phyloP scores from a whole-genome alignment of 139 green algal genomes.

The Pycnococcus provasolii region DNA sequence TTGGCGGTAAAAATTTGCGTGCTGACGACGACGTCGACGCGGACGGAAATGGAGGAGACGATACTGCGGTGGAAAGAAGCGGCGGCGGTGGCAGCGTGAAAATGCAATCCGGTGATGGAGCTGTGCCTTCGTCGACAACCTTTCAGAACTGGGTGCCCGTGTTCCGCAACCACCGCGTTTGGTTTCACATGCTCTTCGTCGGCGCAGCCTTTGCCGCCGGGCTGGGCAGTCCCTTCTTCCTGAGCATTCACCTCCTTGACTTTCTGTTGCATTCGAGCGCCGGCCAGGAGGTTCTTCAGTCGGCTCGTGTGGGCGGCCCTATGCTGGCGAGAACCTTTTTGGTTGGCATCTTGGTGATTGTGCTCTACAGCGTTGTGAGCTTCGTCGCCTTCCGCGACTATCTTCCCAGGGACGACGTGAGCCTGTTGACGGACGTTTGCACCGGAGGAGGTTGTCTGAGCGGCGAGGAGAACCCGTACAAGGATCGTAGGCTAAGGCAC shows the following conservation, averaged over 20 bases:
- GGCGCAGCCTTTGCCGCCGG: background rate
- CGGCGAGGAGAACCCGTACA: slow-evolving; percentile 6
- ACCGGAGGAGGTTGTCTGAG: no score
- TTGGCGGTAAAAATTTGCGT: no score
- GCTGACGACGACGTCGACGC: no score
- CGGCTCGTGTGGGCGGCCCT: slow-evolving; percentile 19
- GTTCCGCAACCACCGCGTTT: background rate
- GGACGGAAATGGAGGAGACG: no score
- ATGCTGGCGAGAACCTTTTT: slow-evolving; percentile 16
- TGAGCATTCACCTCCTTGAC: slow-evolving; percentile 1
- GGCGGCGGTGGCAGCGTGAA: no score
- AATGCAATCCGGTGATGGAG: no score
- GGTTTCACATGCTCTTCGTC: background rate
- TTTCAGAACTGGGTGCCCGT: background rate
- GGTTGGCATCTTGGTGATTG: slow-evolving; percentile 24
- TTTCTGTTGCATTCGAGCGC: background rate
- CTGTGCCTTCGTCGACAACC: no score
- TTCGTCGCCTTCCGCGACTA: slow-evolving; percentile 22
- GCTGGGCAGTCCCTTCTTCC: slow-evolving; percentile 7
- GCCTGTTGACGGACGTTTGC: background rate
- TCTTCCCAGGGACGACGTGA: background rate
- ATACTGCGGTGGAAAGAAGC: no score
- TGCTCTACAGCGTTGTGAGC: slow-evolving; percentile 20
- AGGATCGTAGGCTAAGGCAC: background rate
- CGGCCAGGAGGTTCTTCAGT: slow-evolving; percentile 15